Base-by-base conservation (phyloP, 2,329 filamentous ascomycete species). In the Aspergillus tamarii region DNA sequence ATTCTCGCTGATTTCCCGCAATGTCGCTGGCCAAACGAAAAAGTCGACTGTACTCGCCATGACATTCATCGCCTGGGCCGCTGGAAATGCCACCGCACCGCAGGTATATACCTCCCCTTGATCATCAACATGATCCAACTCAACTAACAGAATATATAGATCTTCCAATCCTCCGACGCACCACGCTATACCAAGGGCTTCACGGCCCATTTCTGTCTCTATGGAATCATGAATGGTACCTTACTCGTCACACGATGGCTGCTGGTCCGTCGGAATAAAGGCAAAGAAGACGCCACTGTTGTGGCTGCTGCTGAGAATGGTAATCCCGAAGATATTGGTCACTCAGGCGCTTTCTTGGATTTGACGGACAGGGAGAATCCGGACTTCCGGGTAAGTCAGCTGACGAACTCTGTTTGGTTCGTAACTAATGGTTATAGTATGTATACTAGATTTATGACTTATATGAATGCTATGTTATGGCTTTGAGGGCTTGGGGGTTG, bases 11-110 rank as follows among this genome's bases (percentile, higher is more conserved):
- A 62, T 34, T 57, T 64, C 60, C 61, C 64, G 53, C 3, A 66
- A 64, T 41, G 62, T 64, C 4, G 65, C 65, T 8, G 62, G 65
- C 1, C 62, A 66, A 28, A 64, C 65, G 4, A 66, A 66, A 30
- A 66, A 66, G 26, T 60, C 65, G 1, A 63, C 57, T 14, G 48
- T 63, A 26, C 62, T 62, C 5, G 65, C 62, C n/a, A 60, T 57
- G 23, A 64, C 62, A 28, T 66, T 66, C 48, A 48, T 66, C 7
- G 65, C 59, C 3, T 66, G 64, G 50, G 62, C 62, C 5, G 45
- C 64, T 4, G 65, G 65, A 0, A 66, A 66, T 46, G 64, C 64
- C 4, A 61, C 64, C 5, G 65, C 28, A 21, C 50, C 50, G 19
- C 50, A 48, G 23, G 45, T 48, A 48, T 28, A 10, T 23, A 28